Base-by-base conservation (phyloP, 2,329 filamentous ascomycete genomes). In the Colletotrichum phormii region DNA sequence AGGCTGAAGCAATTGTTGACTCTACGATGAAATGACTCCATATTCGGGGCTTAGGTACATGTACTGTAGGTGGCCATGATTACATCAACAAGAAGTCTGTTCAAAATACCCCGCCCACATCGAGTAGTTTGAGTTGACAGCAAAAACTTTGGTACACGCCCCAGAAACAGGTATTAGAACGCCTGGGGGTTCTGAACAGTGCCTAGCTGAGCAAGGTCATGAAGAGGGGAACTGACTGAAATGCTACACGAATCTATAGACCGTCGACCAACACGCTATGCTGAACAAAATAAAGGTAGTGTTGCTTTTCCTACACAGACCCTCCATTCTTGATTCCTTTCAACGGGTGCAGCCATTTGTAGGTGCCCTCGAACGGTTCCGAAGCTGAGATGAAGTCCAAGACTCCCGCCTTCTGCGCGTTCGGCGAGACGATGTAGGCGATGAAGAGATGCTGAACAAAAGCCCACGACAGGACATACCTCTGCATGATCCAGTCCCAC, bases 401-500 rank as follows among this genome's bases (percentile, higher is more conserved):
- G 12, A 78, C 75, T n/a, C 63, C 59, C 3, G 64, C 64, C 55
- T 70, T 74, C 33, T 61, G 73, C 1, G 75, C 62, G 2, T 11
- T 37, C 8, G 75, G 74, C 9, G 74, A 65, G 4, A 73, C 71
- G 3, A 75, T 35, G 18, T 69, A 75, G 2, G 35, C 33, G 5
- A 74, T 7, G 7, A 75, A 35, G 3, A 75, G 63, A 3, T 29
- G 55, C 15, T 72, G 49, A 1, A 76, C 46, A 29, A 74, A 65
- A 0, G 15, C 18, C 35, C 11, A 70, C 12, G 55, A 75, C 26
- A 78, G 3, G 15, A 79, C 35, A 42, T 76, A 77, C 18, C 76
- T 72, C 7, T 68, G 69, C 3, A 77, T n/a, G 11, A 80, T n/a
- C 37, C 76, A 78, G 46, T 78, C 78, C 8, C 71, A 29, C 26